These are phyloP conservation scores for Tolypocladium capitatum DNA, from an alignment of 2,329 filamentous ascomycete genomes.

Conservation along the genomic window DNA sequence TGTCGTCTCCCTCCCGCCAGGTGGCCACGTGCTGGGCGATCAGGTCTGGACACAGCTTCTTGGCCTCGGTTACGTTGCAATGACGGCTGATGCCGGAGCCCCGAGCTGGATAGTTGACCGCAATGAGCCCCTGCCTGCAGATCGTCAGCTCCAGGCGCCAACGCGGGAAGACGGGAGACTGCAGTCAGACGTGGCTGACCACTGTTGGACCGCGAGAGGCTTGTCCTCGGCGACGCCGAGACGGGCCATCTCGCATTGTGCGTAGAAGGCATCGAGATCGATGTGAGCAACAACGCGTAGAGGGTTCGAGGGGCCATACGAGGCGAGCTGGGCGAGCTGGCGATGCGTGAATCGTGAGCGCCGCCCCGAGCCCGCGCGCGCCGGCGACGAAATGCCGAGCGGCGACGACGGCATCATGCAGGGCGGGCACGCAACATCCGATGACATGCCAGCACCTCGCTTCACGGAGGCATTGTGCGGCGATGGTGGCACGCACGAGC, in stretches of 20 bases:
- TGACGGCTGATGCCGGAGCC: conserved; percentile 68
- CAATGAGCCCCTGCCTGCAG: conserved; percentile 73
- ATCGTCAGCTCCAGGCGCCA: conserved; percentile 1
- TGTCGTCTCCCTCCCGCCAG: conserved; percentile 82
- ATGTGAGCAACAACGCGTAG: conserved; percentile 82
- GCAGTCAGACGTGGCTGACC: conserved; percentile 31
- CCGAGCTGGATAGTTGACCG: conserved; percentile 88
- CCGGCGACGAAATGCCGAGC: conserved; percentile 13
- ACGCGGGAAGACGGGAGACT: not conserved
- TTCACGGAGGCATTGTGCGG: not conserved
- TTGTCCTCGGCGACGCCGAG: conserved; percentile 59
- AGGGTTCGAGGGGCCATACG: conserved; percentile 58
- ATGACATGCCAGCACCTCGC: not conserved
- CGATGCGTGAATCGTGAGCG: conserved; percentile 73
- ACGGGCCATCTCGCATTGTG: conserved; percentile 88
- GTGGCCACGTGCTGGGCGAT: conserved; percentile 88
- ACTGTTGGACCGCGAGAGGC: conserved; percentile 89
- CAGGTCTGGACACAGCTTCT: conserved; percentile 72
- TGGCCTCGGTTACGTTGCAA: conserved; percentile 67
- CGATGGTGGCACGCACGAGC: too few relatives aligned
- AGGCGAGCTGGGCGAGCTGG: conserved; percentile 63
- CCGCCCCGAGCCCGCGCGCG: conserved; percentile 11
- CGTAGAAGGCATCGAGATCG: conserved; percentile 95
- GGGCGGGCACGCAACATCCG: not conserved
- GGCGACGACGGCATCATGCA: not conserved